Conservation (phyloP, 2,329 filamentous ascomycete species). For the Alternaria hordeiaustralica region DNA sequence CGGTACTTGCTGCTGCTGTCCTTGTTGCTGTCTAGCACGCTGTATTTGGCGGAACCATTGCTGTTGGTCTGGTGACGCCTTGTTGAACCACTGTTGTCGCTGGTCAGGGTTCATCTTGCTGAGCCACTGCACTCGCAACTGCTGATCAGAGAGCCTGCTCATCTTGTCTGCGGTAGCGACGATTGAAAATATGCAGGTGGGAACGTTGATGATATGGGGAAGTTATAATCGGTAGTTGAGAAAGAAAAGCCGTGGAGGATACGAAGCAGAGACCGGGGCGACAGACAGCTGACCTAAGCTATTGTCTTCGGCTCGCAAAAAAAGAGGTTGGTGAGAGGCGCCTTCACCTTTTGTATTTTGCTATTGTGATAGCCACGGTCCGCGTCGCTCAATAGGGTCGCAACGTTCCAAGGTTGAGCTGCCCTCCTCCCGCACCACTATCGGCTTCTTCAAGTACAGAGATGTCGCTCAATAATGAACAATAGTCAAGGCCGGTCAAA, state of each 20-base stretch:
- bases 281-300: background rate
- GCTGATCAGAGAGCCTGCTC: background rate
- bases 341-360: background rate
- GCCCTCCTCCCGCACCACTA: background rate
- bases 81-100: background rate
- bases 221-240: background rate
- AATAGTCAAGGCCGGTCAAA: background rate
- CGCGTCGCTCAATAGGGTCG: background rate
- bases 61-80: background rate
- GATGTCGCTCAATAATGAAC: accelerated
- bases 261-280: background rate
- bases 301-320: background rate
- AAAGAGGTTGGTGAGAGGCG: background rate
- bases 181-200: background rate
- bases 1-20: background rate
- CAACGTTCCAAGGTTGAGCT: background rate
- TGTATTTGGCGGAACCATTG: background rate
- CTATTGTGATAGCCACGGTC: background rate
- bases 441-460: background rate
- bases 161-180: background rate
- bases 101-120: background rate
- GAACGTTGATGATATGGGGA: background rate
- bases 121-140: background rate
- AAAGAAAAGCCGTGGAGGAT: background rate
- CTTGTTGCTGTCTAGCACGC: background rate